A percentile compares a stretch with the other conserved stretches of the same genome.
phyloP scores from a whole-genome alignment of 257 asterid species.

The Agastache rugosa region DNA sequence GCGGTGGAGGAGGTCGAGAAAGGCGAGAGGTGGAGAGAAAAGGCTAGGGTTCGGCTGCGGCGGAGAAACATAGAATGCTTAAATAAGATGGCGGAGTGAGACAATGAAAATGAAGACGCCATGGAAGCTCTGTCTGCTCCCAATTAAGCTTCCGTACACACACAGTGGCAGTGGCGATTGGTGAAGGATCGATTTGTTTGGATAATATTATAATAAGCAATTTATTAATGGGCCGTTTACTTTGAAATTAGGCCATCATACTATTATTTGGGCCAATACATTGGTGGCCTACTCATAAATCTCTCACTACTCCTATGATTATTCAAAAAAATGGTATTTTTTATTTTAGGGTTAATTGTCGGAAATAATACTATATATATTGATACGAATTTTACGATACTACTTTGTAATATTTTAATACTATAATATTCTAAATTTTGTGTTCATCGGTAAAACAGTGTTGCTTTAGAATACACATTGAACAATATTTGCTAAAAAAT shows the following conservation, averaged over 20 bases:
- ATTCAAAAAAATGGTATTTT: too few relatives aligned
- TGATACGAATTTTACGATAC: too few relatives aligned
- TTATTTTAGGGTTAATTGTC: too few relatives aligned
- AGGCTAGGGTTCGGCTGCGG: slow-evolving; percentile 43
- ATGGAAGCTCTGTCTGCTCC: slow-evolving; percentile 36
- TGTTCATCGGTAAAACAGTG: too few relatives aligned
- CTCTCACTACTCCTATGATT: too few relatives aligned
- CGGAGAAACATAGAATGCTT: slow-evolving; percentile 49
- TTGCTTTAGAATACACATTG: too few relatives aligned
- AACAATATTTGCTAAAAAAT: too few relatives aligned
- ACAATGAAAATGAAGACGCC: slow-evolving; percentile 55
- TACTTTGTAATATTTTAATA: too few relatives aligned
- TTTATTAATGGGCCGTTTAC: slow-evolving; percentile 14
- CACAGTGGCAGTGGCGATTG: slow-evolving; percentile 17
- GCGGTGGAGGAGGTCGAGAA: slow-evolving; percentile 52
- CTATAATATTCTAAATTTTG: too few relatives aligned
- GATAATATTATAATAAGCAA: slow-evolving; percentile 40
- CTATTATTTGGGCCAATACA: not conserved
- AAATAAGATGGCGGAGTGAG: slow-evolving; percentile 52
- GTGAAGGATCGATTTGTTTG: slow-evolving; percentile 20
- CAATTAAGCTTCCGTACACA: not conserved
- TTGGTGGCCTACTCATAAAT: too few relatives aligned
- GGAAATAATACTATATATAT: too few relatives aligned
- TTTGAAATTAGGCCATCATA: not conserved
- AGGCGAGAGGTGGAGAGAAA: slow-evolving; percentile 43